Base-by-base conservation (phyloP, 2,329 filamentous ascomycete genomes). In the Aplosporella prunicola region DNA sequence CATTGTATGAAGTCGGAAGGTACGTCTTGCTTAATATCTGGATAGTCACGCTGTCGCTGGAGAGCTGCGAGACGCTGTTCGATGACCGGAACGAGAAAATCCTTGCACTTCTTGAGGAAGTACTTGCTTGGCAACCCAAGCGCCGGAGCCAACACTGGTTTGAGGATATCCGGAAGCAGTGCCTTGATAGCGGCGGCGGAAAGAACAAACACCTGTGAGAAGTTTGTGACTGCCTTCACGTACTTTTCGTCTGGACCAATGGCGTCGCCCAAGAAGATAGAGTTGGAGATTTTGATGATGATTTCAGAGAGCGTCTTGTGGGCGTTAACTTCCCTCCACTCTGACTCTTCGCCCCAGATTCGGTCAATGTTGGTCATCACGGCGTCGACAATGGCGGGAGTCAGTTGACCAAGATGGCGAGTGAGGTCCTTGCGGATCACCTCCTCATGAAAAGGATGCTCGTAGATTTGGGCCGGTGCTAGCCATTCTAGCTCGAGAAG, bases 111-210 rank as follows among this genome's bases (percentile, higher is more conserved):
- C 27, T 35, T 39, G 26, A 40, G 30, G 20, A 26, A 20, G 31
- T 38, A 43, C 25, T 32, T 31, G 15, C 20, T 30, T 9, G 40
- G 40, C 8, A 43, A 20, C 15, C 30, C 27, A 20, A 43, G 11
- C 15, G 40, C 4, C 3, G 40, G 40, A 6, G 30, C 35, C 4
- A 40, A 23, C n/a, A 43, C 14, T 9, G 32, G 32, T 9, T 22
- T 17, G 3, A 43, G 15, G 8, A 39, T 10, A 8, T 24, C 15
- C 6, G 40, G 40, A 9, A 32, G 2, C 4, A 32, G 28, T 5
- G 20, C 20, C 15, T 30, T 29, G 22, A 39, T 33, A 20, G 23
- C n/a, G 9, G 14, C 18, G 9, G 14, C 36, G 36, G 27, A 24
- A 24, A 39, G 20, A 16, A 31, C 25, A 16, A 39, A 25, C 11